These are phyloP conservation scores for Ustilago hordei DNA, from an alignment of 1,284 basidiomycete species.

Conservation along the genomic window DNA sequence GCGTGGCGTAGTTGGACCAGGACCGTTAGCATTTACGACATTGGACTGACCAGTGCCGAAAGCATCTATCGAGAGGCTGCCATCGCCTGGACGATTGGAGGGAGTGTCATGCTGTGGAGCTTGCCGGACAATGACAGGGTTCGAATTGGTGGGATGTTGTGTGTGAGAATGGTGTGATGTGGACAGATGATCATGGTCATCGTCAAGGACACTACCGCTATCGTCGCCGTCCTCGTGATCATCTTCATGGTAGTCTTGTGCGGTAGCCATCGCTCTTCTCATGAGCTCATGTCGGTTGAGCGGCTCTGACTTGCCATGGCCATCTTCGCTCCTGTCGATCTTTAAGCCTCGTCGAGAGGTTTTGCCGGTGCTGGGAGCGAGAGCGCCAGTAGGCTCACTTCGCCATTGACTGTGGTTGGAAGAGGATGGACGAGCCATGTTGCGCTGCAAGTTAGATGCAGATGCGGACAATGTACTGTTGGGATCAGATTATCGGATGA, in stretches of 20 bases:
- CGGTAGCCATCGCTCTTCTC: slow-evolving; percentile 62
- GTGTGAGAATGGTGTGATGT: slow-evolving; percentile 43
- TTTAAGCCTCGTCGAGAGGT: slow-evolving; percentile 40
- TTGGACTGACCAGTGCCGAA: slow-evolving; percentile 23
- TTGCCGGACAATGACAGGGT: slow-evolving; percentile 35
- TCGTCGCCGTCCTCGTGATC: slow-evolving; percentile 24
- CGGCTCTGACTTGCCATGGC: slow-evolving; percentile 40
- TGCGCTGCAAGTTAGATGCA: slow-evolving; percentile 8
- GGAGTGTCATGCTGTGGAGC: background rate
- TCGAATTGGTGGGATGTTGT: slow-evolving; percentile 23
- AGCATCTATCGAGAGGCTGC: slow-evolving; percentile 57
- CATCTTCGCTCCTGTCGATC: slow-evolving; percentile 46
- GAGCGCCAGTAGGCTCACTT: slow-evolving; percentile 21
- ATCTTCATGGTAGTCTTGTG: slow-evolving; percentile 34
- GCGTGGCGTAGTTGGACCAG: background rate
- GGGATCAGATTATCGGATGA: background rate
- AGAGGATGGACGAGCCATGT: slow-evolving; percentile 37
- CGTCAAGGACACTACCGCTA: slow-evolving; percentile 37
- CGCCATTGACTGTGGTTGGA: slow-evolving; percentile 22
- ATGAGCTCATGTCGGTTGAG: slow-evolving; percentile 63
- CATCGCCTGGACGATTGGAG: slow-evolving; percentile 52
- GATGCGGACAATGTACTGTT: background rate
- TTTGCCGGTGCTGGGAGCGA: slow-evolving; percentile 16
- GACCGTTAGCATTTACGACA: slow-evolving; percentile 14
- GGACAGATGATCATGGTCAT: slow-evolving; percentile 37